phyloP scores from a whole-genome alignment of 2,329 filamentous ascomycete species.

The Pestalotiopsis sp. region DNA sequence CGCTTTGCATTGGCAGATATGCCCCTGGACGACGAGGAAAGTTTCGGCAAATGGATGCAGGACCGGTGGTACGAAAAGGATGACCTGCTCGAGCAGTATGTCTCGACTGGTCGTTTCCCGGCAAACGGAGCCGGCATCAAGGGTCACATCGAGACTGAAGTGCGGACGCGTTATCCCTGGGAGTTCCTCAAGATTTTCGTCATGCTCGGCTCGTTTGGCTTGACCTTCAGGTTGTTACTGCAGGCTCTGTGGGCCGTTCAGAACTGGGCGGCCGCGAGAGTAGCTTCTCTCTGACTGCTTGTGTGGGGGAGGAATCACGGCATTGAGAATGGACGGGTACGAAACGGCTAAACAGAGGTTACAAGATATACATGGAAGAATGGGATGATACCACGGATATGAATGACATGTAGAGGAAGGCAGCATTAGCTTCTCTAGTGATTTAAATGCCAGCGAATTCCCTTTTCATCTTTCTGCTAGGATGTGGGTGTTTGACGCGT shows the following conservation, averaged over 20 bases:
- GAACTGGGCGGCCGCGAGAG: not conserved
- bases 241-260: conserved; percentile 17
- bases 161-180: conserved; percentile 52
- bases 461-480: not conserved
- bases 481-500: not conserved
- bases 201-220: conserved; percentile 44
- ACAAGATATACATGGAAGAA: not conserved
- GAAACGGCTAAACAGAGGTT: not conserved
- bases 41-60: conserved; percentile 83
- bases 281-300: not conserved
- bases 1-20: conserved; percentile 80
- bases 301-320: not conserved
- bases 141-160: conserved; percentile 57
- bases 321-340: not conserved
- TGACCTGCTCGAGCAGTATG: conserved; percentile 79
- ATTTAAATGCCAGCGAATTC: not conserved
- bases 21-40: conserved; percentile 69
- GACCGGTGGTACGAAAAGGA: conserved; percentile 94
- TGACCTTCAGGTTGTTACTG: conserved; percentile 39
- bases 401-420: not conserved
- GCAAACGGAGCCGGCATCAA: conserved; percentile 54
- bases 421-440: not conserved
- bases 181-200: conserved; percentile 57
- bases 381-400: not conserved
- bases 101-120: conserved; percentile 77